Conservation (phyloP, 306 rosid species). For the Casuarina equisetifolia region DNA sequence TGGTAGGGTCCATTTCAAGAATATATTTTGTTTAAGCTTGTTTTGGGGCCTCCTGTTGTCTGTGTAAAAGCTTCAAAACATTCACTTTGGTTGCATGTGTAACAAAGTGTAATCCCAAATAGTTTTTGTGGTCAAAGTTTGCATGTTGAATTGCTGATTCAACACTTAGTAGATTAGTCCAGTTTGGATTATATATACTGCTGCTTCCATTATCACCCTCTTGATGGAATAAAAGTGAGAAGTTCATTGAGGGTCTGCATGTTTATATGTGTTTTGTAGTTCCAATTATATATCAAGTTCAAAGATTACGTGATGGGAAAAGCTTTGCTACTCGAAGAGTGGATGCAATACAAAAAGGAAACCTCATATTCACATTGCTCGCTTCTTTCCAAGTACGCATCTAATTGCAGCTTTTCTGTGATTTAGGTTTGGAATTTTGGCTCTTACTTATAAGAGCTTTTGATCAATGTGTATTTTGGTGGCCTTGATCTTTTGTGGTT, state of each 20-base stretch:
- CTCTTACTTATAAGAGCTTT: neutral
- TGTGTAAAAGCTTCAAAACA: neutral
- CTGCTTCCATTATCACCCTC: neutral
- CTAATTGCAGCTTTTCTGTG: neutral
- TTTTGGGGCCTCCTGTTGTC: neutral
- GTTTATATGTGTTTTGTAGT: constrained; percentile 48
- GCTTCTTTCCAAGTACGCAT: constrained; percentile 86
- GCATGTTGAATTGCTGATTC: neutral
- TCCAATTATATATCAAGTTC: constrained; percentile 82
- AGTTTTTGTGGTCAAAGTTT: neutral
- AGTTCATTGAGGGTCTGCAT: neutral
- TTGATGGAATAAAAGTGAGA: neutral
- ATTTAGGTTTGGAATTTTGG: constrained; percentile 2
- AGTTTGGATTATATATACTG: neutral
- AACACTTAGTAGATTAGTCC: neutral
- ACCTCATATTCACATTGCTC: constrained; percentile 66
- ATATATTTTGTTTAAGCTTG: neutral
- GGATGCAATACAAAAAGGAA: constrained; percentile 90
- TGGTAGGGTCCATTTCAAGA: neutral
- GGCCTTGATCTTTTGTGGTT: neutral
- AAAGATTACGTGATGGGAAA: constrained; percentile 81
- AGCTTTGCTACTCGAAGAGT: constrained; percentile 96
- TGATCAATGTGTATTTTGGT: neutral
- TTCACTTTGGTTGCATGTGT: neutral
- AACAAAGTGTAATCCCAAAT: neutral